These are phyloP conservation scores for Diaporthe sp. DNA, from an alignment of 2,329 filamentous ascomycete genomes.

Conservation along the genomic window DNA sequence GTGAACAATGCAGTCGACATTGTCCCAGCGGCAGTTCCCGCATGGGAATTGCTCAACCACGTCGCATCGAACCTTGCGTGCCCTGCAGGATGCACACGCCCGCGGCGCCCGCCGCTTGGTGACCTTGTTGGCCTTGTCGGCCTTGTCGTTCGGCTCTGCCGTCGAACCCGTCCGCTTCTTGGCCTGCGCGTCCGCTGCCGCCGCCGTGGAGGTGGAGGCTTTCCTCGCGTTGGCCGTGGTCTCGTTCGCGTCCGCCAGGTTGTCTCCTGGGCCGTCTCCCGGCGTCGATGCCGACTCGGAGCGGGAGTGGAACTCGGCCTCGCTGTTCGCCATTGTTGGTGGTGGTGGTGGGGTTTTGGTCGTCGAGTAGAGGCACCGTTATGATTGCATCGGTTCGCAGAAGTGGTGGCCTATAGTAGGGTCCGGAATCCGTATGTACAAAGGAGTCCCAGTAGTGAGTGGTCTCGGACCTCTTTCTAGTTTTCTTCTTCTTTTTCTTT, in stretches of 20 bases:
- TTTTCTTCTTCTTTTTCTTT: neutral
- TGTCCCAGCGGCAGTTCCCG: conserved; percentile 87
- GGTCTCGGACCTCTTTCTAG: neutral
- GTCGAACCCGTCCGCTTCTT: conserved; percentile 50
- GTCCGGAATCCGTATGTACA: neutral
- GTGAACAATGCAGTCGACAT: conserved; percentile 81
- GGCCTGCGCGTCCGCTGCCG: conserved; percentile 4
- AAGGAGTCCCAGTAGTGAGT: neutral
- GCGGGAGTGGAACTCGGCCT: conserved; percentile 4
- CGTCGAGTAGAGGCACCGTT: neutral
- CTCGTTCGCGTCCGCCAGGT: neutral
- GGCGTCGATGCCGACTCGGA: conserved; percentile 24
- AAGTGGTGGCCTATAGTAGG: neutral
- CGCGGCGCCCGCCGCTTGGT: conserved; percentile 89
- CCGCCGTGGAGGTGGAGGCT: neutral
- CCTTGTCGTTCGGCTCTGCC: conserved; percentile 48
- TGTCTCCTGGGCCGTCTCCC: conserved; percentile 1
- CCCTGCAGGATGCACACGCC: conserved; percentile 89
- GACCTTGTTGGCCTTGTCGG: conserved; percentile 57
- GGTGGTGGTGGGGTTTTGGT: neutral
- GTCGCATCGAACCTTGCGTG: conserved; percentile 93
- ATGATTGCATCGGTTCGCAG: conserved; percentile 11
- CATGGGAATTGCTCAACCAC: conserved; percentile 90
- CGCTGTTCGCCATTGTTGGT: conserved; percentile 14
- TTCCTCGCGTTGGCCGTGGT: conserved; percentile 1